Base-by-base conservation (phyloP, 2,329 filamentous ascomycete species). In the Chalaropsis ovoidea region DNA sequence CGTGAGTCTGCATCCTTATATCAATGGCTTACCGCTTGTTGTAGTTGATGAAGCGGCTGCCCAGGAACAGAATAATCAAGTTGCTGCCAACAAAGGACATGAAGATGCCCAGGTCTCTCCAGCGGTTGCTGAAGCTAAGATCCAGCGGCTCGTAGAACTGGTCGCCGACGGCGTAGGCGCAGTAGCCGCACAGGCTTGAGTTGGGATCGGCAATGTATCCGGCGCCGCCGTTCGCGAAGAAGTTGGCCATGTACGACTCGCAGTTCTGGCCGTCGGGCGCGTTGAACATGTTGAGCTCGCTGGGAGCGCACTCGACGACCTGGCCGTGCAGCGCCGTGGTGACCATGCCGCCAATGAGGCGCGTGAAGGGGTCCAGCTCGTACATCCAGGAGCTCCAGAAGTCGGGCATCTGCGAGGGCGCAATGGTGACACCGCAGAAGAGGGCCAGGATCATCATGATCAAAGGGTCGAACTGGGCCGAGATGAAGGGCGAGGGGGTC, bases 361-460 rank as follows among this genome's bases (percentile, higher is more conserved):
- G 84, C 0, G 89, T 95, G 75, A 94, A 90, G 2, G 90, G 90
- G 72, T 91, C 86, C 17, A 95, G 83, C 74, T 93, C 79, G 77
- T 92, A 92, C 7, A 94, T 79, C 89, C 89, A 94, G 1, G 82
- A 79, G 42, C 86, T 82, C 88, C 88, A 94, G 76, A 91, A 91
- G 1, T 76, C 77, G 1, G 89, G 87, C 76, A 95, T 95, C 74
- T 89, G 85, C 0, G 86, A 82, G 52, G 86, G 83, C 0, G 90
- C 87, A 62, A 95, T 89, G 0, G 89, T 88, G 68, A 95, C 90
- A 74, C 90, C 90, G 71, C 89, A 95, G 83, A 95, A 95, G 27
- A 95, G 81, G 0, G 87, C 82, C 72, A 95, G 93, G 67, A 87
- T 85, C 73, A 94, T 89, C 74, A 91, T 86, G 73, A 94, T 77